Conservation (phyloP, 176 grass and related monocot genomes). For the Carex pumila region DNA sequence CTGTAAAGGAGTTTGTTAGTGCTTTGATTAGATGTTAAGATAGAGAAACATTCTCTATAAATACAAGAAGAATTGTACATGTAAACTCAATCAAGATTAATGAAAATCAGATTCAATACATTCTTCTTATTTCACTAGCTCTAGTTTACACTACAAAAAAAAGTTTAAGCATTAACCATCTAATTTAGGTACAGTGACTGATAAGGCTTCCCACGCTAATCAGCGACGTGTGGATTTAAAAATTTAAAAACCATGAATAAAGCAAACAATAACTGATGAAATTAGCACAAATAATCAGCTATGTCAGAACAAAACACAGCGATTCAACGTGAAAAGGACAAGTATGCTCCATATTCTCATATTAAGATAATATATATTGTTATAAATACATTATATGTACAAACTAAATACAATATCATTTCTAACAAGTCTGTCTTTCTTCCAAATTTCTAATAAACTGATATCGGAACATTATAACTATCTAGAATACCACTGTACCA, state of each 20-base stretch:
- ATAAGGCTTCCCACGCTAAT: background rate
- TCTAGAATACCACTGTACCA: background rate
- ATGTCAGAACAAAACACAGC: background rate
- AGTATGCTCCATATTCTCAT: background rate
- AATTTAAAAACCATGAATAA: background rate
- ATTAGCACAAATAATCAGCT: background rate
- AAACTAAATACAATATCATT: too few relatives aligned
- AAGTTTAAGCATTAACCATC: background rate
- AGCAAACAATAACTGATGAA: background rate
- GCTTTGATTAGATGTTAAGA: too few relatives aligned
- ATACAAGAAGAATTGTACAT: constrained; percentile 47
- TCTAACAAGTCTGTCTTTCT: too few relatives aligned
- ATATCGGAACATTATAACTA: too few relatives aligned
- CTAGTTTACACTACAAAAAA: background rate
- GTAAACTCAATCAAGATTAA: too few relatives aligned
- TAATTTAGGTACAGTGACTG: background rate
- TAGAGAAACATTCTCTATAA: too few relatives aligned
- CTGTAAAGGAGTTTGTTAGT: too few relatives aligned
- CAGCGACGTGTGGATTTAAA: background rate
- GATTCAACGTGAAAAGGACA: background rate
- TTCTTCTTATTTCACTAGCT: too few relatives aligned
- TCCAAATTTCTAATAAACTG: too few relatives aligned
- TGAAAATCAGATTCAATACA: too few relatives aligned
- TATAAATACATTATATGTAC: too few relatives aligned
- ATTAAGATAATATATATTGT: too few relatives aligned